Base-by-base conservation (phyloP, 2,329 filamentous ascomycete genomes). In the Hirsutella minnesotensis region DNA sequence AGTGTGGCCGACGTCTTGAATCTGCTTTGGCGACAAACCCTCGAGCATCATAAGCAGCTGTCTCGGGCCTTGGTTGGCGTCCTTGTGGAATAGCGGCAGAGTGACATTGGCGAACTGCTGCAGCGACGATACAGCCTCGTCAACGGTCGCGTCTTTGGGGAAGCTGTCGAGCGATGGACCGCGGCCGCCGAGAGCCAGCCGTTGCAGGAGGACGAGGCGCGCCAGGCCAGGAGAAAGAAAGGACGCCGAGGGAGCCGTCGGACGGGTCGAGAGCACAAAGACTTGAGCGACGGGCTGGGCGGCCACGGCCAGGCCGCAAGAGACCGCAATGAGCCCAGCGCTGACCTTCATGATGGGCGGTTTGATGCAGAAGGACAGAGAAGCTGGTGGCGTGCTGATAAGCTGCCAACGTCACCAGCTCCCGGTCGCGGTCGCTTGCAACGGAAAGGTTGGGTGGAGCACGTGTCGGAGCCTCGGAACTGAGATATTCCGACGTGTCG, bases 21-120 rank as follows among this genome's bases (percentile, higher is more conserved):
- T 63, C 38, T 72, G 67, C 35, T 66, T 54, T 15, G 63, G 51
- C 16, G 66, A 69, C 59, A 73, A 64, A 53, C 79, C 75, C 54
- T 81, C 71, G 40, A 82, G 63, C 50, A 77, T 59, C 41, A 82
- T 61, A 21, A 83, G 60, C 33, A 83, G 67, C 58, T 85, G 78
- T 41, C 60, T 65, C 5, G 69, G 66, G 31, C 50, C 50, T 41
- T 47, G 49, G 39, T 60, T 54, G 16, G 55, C 49, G 10, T 49
- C 47, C 35, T 60, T 54, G 4, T 56, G 44, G 51, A 85, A 79
- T 29, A 85, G 61, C 18, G 67, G 57, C 42, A 62, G 51, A 7
- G 70, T 60, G 24, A 63, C 55, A 47, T 72, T 75, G 47, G 78
- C 80, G 57, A 77, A 83, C 40, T 64, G 63, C 53, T 78, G 76